Base-by-base conservation (phyloP, 306 rosid genomes). In the Begonia masoniana region DNA sequence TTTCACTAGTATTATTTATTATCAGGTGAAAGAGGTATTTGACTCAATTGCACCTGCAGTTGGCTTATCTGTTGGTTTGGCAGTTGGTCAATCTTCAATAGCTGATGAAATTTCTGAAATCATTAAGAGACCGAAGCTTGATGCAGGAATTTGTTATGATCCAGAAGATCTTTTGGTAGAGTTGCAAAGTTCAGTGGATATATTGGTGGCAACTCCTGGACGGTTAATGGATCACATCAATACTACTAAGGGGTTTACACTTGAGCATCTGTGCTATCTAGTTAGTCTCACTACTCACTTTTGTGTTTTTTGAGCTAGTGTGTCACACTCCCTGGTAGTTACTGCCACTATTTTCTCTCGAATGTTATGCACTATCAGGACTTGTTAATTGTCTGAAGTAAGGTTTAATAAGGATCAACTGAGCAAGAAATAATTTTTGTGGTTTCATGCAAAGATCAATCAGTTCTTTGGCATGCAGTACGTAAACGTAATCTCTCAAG, bases 121-220 rank as follows among this genome's bases (percentile, higher is more conserved):
- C 6, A 69, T 86, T 52, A 55, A 70, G 11, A 45, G 70, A 59
- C 92, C 86, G 16, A 75, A 71, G 57, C 61, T 78, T 55, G 80
- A 81, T 63, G 62, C 73, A 0, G 83, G 92, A 17, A 68, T 71
- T 57, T 77, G 74, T 59, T 77, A 66, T 21, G 95, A 84, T 58
- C 88, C 76, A 0, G 85, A 69, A 6, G 75, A 63, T 43, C 17
- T 60, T 69, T 58, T 23, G 0, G 61, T 62, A 16, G 57, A 66
- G 46, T 61, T 71, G 15, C 84, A 53, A 49, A 78, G 88, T 58
- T 79, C 83, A 45, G 92, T 91, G 60, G 96, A 85, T 42, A 81
- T 91, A 72, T 71, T 91, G 68, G 96, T 91, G 49, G 97, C 97
- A 13, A 91, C 94, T 19, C 88, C 99, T 6, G 96, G 96, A 64